These are phyloP conservation scores for Gossypium gossypioides DNA, from an alignment of 441 rosid species.

Conservation along the genomic window DNA sequence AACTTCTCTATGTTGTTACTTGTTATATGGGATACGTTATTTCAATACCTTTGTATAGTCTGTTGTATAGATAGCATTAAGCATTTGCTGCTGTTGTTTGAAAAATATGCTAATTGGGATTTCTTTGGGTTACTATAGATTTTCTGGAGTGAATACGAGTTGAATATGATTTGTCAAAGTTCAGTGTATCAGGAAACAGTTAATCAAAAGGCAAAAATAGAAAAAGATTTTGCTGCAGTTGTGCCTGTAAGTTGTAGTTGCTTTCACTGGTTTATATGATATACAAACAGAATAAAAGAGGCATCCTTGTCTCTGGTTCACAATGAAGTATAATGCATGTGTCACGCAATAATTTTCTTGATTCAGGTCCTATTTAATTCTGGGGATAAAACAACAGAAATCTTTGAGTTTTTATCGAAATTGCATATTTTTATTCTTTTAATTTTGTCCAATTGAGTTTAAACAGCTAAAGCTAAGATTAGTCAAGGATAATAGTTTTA, in stretches of 20 bases:
- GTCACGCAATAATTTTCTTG: neutral
- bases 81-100: neutral
- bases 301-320: neutral
- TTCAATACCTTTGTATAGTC: neutral
- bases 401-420: neutral
- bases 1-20: neutral
- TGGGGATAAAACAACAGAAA: neutral
- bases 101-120: neutral
- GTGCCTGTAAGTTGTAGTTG: conserved; percentile 31
- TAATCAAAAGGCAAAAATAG: conserved; percentile 40
- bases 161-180: conserved; percentile 57
- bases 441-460: conserved; percentile 2
- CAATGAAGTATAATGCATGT: neutral
- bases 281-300: neutral
- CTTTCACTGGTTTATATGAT: neutral
- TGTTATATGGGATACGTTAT: neutral
- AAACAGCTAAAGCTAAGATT: neutral
- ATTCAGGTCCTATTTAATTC: neutral
- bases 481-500: neutral
- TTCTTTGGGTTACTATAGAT: conserved; percentile 30
- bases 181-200: conserved; percentile 54
- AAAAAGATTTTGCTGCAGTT: conserved; percentile 39
- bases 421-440: neutral
- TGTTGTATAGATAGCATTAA: neutral
- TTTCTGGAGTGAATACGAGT: conserved; percentile 60